Evolutionary conservation across 495 filamentous ascomycete species (phyloP), one percentile per base, ranked within the genome.

Genomic region (Trichoderma gamsii): DNA sequence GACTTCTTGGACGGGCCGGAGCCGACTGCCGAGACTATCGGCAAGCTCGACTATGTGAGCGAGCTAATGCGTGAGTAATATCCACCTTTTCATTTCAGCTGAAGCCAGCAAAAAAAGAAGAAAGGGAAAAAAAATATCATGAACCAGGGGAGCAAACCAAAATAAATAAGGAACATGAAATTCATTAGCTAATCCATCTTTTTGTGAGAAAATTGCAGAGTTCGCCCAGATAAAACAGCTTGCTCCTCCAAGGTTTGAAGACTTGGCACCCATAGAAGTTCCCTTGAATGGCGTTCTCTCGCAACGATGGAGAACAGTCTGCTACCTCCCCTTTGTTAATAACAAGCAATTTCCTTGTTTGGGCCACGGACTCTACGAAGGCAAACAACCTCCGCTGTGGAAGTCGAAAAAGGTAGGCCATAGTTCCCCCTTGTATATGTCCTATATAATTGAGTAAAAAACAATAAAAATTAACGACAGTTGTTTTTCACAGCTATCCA

Each of bases 11-110:
- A 41, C 41, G 23, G 69, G 11, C 51, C 25, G 1, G 76, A 79
- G 65, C 76, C 73, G 8, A 70, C 74, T 0, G 0, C 78, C 4
- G 72, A 51, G 11, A 69, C 74, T 0, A 0, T 79, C 5, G 73
- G 56, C 0, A 67, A 75, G 1, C 69, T 41, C 11, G 78, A 83
- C 71, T 82, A 79, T 75, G 51, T 82, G 38, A 75, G 77, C 23
- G 4, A 73, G 11, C 63, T 83, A 18, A 64, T 69, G 64, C 67
- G 81, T 79, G 75, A 64, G 72, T 8, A 16, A 21, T 27, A 18
- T 59, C 63, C 35, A 41, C 35, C 49, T 44, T 21, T 65, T 7
- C 23, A 7, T 27, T 18, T n/a, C 65, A 49, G 0, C 35, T 38
- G 7, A 38, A 38, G 35, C 35, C 35, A 38, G 29, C 1, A 29